Evolutionary conservation across 2,329 filamentous ascomycete genomes (phyloP), one percentile per base, ranked within the genome.

Genomic region (Cercospora zeae-maydis): DNA sequence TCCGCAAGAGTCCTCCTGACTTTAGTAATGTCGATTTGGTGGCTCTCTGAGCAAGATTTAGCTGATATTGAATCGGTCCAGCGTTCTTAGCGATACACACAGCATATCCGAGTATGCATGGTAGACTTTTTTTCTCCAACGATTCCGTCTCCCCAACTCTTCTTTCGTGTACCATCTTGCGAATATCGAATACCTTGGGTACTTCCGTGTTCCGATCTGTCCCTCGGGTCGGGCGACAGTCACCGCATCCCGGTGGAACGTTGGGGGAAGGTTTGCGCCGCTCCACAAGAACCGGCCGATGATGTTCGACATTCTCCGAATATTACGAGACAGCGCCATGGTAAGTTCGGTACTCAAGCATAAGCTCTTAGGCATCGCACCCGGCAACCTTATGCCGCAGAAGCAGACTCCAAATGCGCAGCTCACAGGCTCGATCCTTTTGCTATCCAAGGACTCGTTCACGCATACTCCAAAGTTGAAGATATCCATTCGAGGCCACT

Each of bases 1-100:
- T 74, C 59, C 54, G 69, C 31, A 59, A 66, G 30, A 72, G 67
- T 62, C 73, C 73, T 39, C 75, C 75, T 5, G 75, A 76, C 64
- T 76, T 96, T 74, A 92, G 89, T 0, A 91, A 96, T 76, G 82
- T 93, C 30, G 92, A 96, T 78, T 79, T 96, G 70, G 96, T 96
- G 77, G 88, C 88, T 73, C 77, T 96, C 64, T 96, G 65, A 71
- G 47, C 47, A 52, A 16, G 24, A 19, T 45, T 13, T 45, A 45
- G 39, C 39, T 45, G 47, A 33, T 52, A 27, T 33, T 30, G 30
- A 21, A 52, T 52, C 47, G 24, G 10, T 3, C 27, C n/a, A 52
- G 47, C 47, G 47, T 52, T 52, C 13, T 45, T 52, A 52, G 47
- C 47, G 47, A 52, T 19, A 52, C 27, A 30, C 24, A 30, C 47